Evolutionary conservation across 176 grass and related monocot genomes (phyloP), one percentile per base, ranked within the genome.

Genomic region (sorghum (Sorghum bicolor)): DNA sequence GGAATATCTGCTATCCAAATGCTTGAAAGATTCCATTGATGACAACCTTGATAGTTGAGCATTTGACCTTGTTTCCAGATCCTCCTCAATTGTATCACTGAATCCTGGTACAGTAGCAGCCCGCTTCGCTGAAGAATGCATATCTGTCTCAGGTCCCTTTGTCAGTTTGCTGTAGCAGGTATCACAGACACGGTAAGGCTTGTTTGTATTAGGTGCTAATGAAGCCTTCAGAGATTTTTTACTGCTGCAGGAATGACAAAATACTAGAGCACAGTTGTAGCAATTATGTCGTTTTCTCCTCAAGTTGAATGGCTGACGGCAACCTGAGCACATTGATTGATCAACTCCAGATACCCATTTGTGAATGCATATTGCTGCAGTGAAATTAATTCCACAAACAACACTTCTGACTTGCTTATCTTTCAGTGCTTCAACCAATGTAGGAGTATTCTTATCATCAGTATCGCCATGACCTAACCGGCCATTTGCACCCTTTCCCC

Each of bases 221-320:
- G 93, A 94, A 86, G 96, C 93, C 85, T 85, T 94, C 76, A 94
- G 81, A 81, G 91, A 93, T 75, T 95, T 98, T 83, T 95, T 98
- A 82, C 89, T 93, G 79, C 96, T 98, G 67, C 96, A 98, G 69
- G 91, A 91, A 88, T 98, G 92, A 70, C 96, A 98, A 82, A 93
- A 98, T 74, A 98, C 91, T 65, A 98, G 85, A 73, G 91, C 96
- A 88, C 96, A 98, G 36, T 98, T 95, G 85, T 98, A 98, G 82
- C 96, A 98, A 84, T 98, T 98, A 77, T 98, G 96, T 10, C 93
- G 83, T 92, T 96, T 98, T 84, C 96, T 95, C 86, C 94, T 98
- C 86, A 98, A 92, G 74, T 92, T 98, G 82, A 98, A 98, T 72
- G 96, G 89, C 80, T 95, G 86, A 26, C 81, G 93, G 79, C 96